Evolutionary conservation across 2,329 filamentous ascomycete genomes (phyloP).

Genomic region (Colletotrichum higginsianum): DNA sequence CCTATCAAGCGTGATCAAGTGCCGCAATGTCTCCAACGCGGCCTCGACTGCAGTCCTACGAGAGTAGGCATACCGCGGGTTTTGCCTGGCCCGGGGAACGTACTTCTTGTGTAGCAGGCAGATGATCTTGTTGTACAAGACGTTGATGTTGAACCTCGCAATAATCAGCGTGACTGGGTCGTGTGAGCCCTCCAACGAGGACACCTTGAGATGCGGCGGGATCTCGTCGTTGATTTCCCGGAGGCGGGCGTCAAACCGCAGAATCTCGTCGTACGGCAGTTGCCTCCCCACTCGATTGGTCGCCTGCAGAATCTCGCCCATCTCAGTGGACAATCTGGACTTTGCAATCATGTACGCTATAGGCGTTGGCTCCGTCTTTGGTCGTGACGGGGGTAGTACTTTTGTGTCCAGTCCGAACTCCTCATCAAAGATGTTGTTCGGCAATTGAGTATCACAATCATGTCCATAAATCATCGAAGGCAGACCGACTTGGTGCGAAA

Average conservation of each 20-base stretch:
- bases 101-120: constrained; percentile 93
- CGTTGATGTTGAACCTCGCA: constrained; percentile 86
- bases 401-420: constrained; percentile 81
- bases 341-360: constrained; percentile 86
- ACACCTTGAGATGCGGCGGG: constrained; percentile 84
- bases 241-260: constrained; percentile 74
- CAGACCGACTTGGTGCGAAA: constrained; percentile 81
- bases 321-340: constrained; percentile 75
- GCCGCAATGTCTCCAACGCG: constrained; percentile 83
- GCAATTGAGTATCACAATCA: constrained; percentile 82
- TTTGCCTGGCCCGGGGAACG: constrained; percentile 82
- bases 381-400: constrained; percentile 76
- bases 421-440: constrained; percentile 85
- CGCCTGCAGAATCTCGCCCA: constrained; percentile 80
- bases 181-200: constrained; percentile 80
- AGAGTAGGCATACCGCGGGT: constrained; percentile 87
- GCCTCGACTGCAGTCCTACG: constrained; percentile 88
- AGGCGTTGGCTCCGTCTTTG: constrained; percentile 79
- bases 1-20: constrained; percentile 81
- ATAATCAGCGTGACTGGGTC: constrained; percentile 90
- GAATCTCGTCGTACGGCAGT: constrained; percentile 75
- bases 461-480: constrained; percentile 80
- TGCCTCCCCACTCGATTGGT: constrained; percentile 70
- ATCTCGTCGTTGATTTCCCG: constrained; percentile 76
- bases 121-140: constrained; percentile 89